A percentile compares a stretch with the other conserved stretches of the same genome.
phyloP scores from a whole-genome alignment of 139 green algal genomes.

The Tetraselmis striata region DNA sequence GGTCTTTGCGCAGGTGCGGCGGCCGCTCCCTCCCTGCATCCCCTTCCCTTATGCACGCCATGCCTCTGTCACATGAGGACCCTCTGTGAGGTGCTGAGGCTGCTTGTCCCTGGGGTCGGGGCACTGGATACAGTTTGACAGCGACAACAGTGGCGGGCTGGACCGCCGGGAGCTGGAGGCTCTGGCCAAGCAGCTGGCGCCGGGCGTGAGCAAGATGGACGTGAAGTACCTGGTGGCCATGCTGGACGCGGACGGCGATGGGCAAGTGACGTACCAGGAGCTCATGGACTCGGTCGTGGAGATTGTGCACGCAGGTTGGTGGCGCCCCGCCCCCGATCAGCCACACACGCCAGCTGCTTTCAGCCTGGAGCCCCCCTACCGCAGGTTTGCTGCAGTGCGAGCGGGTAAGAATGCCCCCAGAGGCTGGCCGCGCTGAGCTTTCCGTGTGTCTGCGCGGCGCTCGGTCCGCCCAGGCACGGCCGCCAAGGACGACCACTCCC shows the following conservation, averaged over 20 bases:
- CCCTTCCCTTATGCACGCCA: too few species aligned
- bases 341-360: too few species aligned
- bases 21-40: too few species aligned
- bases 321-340: not conserved
- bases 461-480: too few species aligned
- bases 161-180: not conserved
- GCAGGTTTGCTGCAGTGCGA: too few species aligned
- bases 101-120: too few species aligned
- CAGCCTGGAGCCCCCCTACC: too few species aligned
- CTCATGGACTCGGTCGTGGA: not conserved
- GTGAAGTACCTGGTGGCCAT: not conserved
- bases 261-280: constrained; percentile 4
- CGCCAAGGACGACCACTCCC: not conserved
- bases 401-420: too few species aligned
- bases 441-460: too few species aligned
- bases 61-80: too few species aligned
- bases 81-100: too few species aligned
- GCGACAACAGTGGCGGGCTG: not conserved
- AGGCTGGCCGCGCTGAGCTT: too few species aligned
- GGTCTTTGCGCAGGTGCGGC: not conserved
- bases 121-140: not conserved
- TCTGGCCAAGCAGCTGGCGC: not conserved
- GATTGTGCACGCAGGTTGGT: not conserved
- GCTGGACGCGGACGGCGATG: constrained; percentile 1
- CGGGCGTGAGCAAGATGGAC: not conserved